Percentiles rank a stretch among this genome's conserved stretches.
Evolutionary conservation across 257 asterid genomes (phyloP).

Genomic region (Paulownia fortunei): DNA sequence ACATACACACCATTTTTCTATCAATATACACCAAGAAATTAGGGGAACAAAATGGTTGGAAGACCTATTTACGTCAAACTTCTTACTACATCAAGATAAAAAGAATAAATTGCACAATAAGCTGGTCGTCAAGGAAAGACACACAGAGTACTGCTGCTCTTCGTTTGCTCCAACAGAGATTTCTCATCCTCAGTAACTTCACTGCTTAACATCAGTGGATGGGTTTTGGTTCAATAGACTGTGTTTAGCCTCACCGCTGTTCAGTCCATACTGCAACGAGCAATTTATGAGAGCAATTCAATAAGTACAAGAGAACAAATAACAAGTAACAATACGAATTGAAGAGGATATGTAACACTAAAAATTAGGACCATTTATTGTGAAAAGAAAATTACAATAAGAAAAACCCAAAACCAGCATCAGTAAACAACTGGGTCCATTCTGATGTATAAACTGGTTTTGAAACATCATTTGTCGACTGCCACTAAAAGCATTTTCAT

Average conservation of each 20-base stretch:
- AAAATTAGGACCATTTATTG: background rate
- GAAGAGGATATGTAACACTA: background rate
- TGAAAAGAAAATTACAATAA: background rate
- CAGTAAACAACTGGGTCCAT: background rate
- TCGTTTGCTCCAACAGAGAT: slow-evolving; percentile 29
- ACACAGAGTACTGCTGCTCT: slow-evolving; percentile 15
- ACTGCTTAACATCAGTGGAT: slow-evolving; percentile 36
- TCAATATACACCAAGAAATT: slow-evolving; percentile 21
- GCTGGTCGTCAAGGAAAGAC: background rate
- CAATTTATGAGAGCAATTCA: slow-evolving; percentile 3
- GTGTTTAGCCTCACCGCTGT: slow-evolving; percentile 43
- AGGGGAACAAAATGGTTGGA: slow-evolving; percentile 7
- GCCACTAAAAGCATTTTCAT: slow-evolving; percentile 7
- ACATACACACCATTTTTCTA: slow-evolving; percentile 21
- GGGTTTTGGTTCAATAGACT: slow-evolving; percentile 31
- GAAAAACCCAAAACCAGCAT: background rate
- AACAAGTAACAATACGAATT: background rate
- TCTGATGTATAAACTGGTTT: slow-evolving; percentile 9
- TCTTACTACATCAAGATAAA: background rate
- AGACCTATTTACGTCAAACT: slow-evolving; percentile 28
- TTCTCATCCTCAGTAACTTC: slow-evolving; percentile 8
- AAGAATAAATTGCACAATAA: slow-evolving; percentile 4
- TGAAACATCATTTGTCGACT: background rate
- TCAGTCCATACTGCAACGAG: slow-evolving; percentile 54
- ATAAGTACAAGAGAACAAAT: background rate